Base-by-base conservation (phyloP, 805 yeast species). In the Candida schatavii region DNA sequence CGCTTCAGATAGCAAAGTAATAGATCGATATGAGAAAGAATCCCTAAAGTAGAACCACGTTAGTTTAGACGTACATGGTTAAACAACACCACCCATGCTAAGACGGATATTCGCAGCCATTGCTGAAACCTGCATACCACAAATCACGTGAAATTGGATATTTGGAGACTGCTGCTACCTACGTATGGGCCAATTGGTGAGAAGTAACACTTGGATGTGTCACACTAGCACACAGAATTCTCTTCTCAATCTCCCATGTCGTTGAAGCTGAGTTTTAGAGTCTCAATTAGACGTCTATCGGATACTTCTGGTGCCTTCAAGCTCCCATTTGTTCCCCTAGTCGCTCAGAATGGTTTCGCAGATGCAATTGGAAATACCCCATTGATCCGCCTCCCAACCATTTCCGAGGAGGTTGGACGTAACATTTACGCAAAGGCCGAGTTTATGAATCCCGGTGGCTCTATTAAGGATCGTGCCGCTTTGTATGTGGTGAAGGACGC, bases 351-450 rank as follows among this genome's bases (percentile, higher is more conserved):
- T 11, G 96, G 96, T 10, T 71, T 90, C 43, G 76, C 83, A 3
- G 88, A 80, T 25, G 95, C 97, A 1, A 84, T 89, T 43, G 97
- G 97, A n/a, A 88, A 88, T 63, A 90, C 97, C 3, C 97, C 97
- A 20, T 68, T 90, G 50, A 68, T 90, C 49, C 54, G 47, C 40
- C 45, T 62, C 22, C 59, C 64, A 3, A 51, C 47, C 22, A 44
- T 62, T 28, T 59, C 64, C 7, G 29, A 46, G 18, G 45, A 46
- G 23, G 44, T 54, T 17, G 71, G 68, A 17, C 66, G 78, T 39
- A 52, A 54, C 20, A 55, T 90, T 47, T 89, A 80, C 58, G 97
- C 87, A 31, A 90, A 90, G 60, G 96, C 95, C 4, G 97, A 88
- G 64, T 85, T 81, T 68, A 84, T 85, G 83, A 88, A 88, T 63